Evolutionary conservation across 768 basidiomycete genomes (phyloP).

Genomic region (Lactarius pseudohatsudake): DNA sequence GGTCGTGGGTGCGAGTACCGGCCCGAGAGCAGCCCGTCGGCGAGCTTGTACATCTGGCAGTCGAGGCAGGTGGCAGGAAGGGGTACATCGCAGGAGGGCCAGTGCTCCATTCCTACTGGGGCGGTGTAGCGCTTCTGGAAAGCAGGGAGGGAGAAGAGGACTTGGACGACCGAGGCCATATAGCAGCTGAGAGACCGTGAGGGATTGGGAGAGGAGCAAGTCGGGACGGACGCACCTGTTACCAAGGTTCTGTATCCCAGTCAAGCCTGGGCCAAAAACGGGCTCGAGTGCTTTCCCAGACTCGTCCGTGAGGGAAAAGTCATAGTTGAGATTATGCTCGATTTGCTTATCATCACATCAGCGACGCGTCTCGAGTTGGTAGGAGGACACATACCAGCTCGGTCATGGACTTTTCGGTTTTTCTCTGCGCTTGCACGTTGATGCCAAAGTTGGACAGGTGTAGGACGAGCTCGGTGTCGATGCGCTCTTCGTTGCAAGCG

Average conservation of each 20-base stretch:
- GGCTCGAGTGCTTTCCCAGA: constrained; percentile 87
- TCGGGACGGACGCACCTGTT: constrained; percentile 57
- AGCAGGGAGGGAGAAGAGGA: constrained; percentile 72
- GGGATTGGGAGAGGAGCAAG: neutral
- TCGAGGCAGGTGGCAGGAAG: constrained; percentile 87
- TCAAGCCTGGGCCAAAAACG: constrained; percentile 84
- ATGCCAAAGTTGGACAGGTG: constrained; percentile 88
- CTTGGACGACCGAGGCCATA: constrained; percentile 92
- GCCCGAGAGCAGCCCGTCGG: constrained; percentile 90
- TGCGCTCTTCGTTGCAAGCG: constrained; percentile 75
- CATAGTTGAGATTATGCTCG: constrained; percentile 92
- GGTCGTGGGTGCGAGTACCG: constrained; percentile 73
- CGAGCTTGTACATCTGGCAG: constrained; percentile 91
- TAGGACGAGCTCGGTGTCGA: constrained; percentile 68
- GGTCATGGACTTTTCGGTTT: constrained; percentile 96
- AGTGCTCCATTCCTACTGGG: constrained; percentile 48
- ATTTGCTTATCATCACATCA: constrained; percentile 63
- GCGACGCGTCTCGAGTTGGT: neutral
- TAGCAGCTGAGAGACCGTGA: constrained; percentile 68
- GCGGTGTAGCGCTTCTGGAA: constrained; percentile 75
- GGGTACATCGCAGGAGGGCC: constrained; percentile 56
- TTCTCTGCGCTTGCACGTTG: constrained; percentile 73
- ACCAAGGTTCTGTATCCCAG: constrained; percentile 88
- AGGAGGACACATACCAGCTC: constrained; percentile 63
- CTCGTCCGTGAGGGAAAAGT: constrained; percentile 87